Percentiles rank a stretch among this genome's conserved stretches.
phyloP scores from a whole-genome alignment of 192 early-diverging fungal genomes.

The Coemansia sp. region DNA sequence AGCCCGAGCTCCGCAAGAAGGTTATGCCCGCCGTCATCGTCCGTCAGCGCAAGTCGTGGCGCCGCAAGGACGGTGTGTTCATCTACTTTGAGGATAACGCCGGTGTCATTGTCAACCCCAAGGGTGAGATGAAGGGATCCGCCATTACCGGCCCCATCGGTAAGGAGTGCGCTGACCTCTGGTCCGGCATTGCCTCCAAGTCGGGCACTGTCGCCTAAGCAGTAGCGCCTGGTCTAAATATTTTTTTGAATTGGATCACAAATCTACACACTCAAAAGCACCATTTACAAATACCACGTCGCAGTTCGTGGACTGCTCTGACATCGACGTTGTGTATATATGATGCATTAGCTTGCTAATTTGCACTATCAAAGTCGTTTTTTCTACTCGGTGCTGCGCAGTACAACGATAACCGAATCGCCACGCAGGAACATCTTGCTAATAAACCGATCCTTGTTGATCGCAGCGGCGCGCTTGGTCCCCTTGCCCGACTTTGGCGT shows the following conservation, averaged over 20 bases:
- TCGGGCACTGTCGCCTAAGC: conserved; percentile 76
- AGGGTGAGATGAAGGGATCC: conserved; percentile 99
- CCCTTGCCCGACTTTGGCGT: conserved; percentile 89
- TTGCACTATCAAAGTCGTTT: not conserved
- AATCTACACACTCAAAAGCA: conserved; percentile 6
- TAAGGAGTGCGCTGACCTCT: conserved; percentile 99
- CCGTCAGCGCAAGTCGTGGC: conserved; percentile 99
- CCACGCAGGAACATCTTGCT: conserved; percentile 98
- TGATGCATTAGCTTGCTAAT: not conserved
- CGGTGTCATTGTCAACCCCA: conserved; percentile 99
- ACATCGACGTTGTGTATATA: not conserved
- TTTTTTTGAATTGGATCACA: conserved; percentile 21
- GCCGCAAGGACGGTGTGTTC: conserved; percentile 97
- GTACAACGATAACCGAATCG: conserved; percentile 88
- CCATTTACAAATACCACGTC: not conserved
- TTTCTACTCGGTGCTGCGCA: conserved; percentile 35
- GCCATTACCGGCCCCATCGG: conserved; percentile 99
- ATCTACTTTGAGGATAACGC: conserved; percentile 99
- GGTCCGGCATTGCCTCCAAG: conserved; percentile 98
- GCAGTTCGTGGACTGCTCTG: not conserved
- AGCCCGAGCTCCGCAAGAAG: conserved; percentile 99
- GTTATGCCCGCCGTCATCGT: conserved; percentile 99
- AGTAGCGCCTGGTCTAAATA: conserved; percentile 10
- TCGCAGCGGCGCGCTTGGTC: conserved; percentile 85
- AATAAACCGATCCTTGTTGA: conserved; percentile 98